Evolutionary conservation across 345 rosid species (phyloP).

Genomic region (Salix viminalis): DNA sequence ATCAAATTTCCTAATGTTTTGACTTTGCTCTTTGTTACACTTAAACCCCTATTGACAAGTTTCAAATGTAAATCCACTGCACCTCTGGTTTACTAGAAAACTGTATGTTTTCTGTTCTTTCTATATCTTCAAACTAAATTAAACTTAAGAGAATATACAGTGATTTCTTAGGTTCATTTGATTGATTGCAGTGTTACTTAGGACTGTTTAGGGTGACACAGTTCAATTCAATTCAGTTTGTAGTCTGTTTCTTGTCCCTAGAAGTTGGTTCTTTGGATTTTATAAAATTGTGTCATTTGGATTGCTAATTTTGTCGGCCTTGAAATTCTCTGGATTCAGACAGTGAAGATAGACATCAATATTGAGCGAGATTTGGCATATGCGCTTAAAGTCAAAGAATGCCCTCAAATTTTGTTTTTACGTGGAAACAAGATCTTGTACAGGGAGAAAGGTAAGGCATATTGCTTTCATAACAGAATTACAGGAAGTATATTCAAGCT

Average conservation of each 20-base stretch:
- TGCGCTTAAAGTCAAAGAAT: slow-evolving; percentile 79
- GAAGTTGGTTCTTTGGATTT: slow-evolving; percentile 6
- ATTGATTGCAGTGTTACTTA: background rate
- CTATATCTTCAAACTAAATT: background rate
- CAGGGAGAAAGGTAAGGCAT: slow-evolving; percentile 67
- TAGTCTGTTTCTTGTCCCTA: background rate
- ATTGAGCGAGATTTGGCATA: slow-evolving; percentile 91
- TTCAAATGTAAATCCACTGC: too few species aligned
- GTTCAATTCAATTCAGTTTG: background rate
- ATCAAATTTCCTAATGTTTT: background rate
- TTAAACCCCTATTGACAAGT: background rate
- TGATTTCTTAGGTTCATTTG: background rate
- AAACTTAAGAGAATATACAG: background rate
- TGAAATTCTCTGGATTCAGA: slow-evolving; percentile 40
- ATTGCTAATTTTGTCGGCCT: background rate
- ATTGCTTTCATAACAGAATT: background rate
- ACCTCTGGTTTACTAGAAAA: background rate
- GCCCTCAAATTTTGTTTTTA: slow-evolving; percentile 79
- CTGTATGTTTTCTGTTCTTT: background rate
- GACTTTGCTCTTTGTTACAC: background rate
- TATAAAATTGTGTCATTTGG: background rate
- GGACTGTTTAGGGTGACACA: background rate
- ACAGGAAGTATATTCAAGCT: background rate
- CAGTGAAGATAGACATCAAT: slow-evolving; percentile 76
- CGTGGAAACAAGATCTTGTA: slow-evolving; percentile 64